A percentile compares a stretch with the other conserved stretches of the same genome.
phyloP scores from a whole-genome alignment of 2,329 filamentous ascomycete genomes.

The Dactylellina drechsleri region DNA sequence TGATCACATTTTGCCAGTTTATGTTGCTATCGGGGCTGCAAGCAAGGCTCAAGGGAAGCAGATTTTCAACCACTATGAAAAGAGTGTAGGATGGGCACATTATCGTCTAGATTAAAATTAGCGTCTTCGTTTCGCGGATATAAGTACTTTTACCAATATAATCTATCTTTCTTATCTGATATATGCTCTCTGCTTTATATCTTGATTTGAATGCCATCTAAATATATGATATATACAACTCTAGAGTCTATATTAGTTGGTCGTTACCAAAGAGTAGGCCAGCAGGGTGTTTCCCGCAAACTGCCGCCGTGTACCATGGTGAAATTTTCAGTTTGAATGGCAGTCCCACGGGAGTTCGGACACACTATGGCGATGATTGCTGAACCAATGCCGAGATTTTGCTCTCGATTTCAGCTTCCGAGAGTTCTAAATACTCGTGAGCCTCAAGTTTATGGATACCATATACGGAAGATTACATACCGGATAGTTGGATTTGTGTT shows the following conservation, averaged over 20 bases:
- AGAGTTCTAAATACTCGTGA: constrained; percentile 68
- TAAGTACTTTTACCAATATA: too few species aligned
- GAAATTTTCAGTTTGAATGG: too few species aligned
- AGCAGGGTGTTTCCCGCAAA: too few species aligned
- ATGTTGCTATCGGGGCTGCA: constrained; percentile 69
- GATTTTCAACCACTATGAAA: constrained; percentile 66
- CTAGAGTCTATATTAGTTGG: too few species aligned
- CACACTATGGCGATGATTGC: constrained; percentile 12
- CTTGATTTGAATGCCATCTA: too few species aligned
- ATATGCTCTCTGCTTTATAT: too few species aligned
- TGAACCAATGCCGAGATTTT: constrained; percentile 71
- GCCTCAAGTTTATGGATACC: constrained; percentile 61
- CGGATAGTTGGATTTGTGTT: constrained; percentile 70
- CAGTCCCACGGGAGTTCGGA: neutral
- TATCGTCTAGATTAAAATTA: constrained; percentile 59
- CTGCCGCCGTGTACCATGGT: too few species aligned
- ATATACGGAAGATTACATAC: constrained; percentile 13
- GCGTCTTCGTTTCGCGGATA: neutral
- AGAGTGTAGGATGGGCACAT: constrained; percentile 68
- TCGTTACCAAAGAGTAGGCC: too few species aligned
- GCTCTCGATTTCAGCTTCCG: constrained; percentile 76
- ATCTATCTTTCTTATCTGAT: too few species aligned
- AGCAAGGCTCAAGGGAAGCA: constrained; percentile 64
- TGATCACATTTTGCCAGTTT: constrained; percentile 72
- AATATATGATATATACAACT: too few species aligned